Evolutionary conservation across 2,329 filamentous ascomycete species (phyloP), one percentile per base, ranked within the genome.

Genomic region (Sarocladiaceae sp.): DNA sequence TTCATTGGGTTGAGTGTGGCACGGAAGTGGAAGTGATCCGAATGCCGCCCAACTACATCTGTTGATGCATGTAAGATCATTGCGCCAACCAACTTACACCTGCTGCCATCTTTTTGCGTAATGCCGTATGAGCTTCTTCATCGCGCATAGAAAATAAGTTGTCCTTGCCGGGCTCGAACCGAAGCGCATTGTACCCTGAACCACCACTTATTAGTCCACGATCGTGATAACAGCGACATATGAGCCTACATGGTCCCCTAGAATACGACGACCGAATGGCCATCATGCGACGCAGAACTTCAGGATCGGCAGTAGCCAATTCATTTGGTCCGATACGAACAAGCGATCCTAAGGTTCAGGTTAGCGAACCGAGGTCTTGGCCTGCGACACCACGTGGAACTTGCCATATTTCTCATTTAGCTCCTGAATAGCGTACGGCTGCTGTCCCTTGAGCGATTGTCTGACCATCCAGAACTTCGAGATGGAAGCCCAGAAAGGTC

Each of bases 41-140:
- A 54, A 23, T 11, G n/a, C n/a, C n/a, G n/a, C n/a, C n/a, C 40
- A 22, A 20, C 7, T 44, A 44, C 15, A 7, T 20, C 40, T n/a
- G n/a, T 4, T 12, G 15, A 20, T 8, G 40, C 22, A 20, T 8
- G 40, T 22, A 22, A 6, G 8, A 7, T 22, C 10, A 26, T 15
- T 26, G 10, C 15, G 3, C 17, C 15, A 26, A 26, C 3, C 7
- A 18, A 59, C 63, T 55, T 58, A 65, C 62, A 20, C 76, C 79
- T 2, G 73, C 64, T 15, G 73, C 71, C 68, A 81, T 72, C 58
- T 79, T 76, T 48, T 68, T 67, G n/a, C 71, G 67, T 49, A 74
- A 59, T 50, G 62, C 58, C 13, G 60, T 67, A 56, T 82, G 78
- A 28, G 65, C 64, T 33, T 68, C 68, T 44, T 67, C 65, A 50